Base-by-base conservation (phyloP, 768 basidiomycete species). In the Mycena metata region DNA sequence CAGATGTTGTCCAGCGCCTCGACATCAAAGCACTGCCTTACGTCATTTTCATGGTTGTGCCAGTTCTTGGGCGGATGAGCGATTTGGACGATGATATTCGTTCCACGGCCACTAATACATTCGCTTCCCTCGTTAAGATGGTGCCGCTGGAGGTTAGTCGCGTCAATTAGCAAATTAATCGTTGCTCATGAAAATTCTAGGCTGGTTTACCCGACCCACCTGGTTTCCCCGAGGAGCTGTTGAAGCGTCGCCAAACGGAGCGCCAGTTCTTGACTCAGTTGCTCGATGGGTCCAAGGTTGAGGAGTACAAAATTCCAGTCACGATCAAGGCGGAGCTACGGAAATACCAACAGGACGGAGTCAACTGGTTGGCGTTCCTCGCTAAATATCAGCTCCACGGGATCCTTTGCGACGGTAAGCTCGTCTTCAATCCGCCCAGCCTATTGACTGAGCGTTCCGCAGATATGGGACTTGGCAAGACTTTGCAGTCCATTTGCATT, bases 391-490 rank as follows among this genome's bases (percentile, higher is more conserved):
- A 99, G 75, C 81, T 99, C 3, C 98, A 99, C 76, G 98, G 98
- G 16, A 95, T 99, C 73, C 89, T 99, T 33, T 99, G 98, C 76
- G 98, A 99, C 75, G 98, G 97, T 96, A 73, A 70, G 88, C 77
- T 36, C 50, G 4, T 30, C 59, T 10, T 19, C 30, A n/a, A 19
- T 21, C 17, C 26, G 15, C 26, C 47, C 23, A 35, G n/a, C 58
- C 36, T 69, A 45, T 26, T 76, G 24, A 75, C 39, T 45, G 30
- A 15, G 12, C 39, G 39, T 41, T 23, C 46, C 30, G 30, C 73
- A 99, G 97, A 99, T 76, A 99, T 99, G 97, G 98, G 98, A 64
- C 89, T 99, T 10, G 98, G 98, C 10, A 99, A 99, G 83, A 98
- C 96, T 2, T 82, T 99, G 17, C 98, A 99, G 79, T 96, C 97